Evolutionary conservation across 2,329 filamentous ascomycete species (phyloP).

Genomic region (Botryotinia narcissicola): DNA sequence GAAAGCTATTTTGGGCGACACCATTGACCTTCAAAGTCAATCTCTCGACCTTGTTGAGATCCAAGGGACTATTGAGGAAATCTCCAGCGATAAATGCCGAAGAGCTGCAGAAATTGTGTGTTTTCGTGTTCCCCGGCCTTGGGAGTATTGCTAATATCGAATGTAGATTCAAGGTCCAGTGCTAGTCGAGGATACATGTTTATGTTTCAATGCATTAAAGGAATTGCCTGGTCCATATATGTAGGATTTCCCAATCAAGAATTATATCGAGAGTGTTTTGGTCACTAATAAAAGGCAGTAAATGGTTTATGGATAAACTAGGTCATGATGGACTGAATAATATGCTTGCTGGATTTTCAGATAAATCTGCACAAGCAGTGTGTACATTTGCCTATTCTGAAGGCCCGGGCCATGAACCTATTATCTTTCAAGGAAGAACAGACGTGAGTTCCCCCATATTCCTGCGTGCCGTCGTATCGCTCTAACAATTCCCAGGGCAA

Average conservation of each 20-base stretch:
- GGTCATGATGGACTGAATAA: slow-evolving; percentile 87
- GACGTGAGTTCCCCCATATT: slow-evolving; percentile 52
- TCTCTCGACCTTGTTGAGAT: slow-evolving; percentile 82
- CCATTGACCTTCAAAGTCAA: slow-evolving; percentile 70
- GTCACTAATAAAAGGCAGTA: slow-evolving; percentile 53
- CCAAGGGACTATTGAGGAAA: slow-evolving; percentile 88
- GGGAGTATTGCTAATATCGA: slow-evolving; percentile 20
- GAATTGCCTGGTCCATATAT: slow-evolving; percentile 97
- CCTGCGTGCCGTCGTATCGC: background rate
- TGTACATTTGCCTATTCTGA: slow-evolving; percentile 93
- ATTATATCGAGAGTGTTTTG: background rate
- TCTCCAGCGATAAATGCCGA: slow-evolving; percentile 82
- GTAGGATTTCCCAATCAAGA: slow-evolving; percentile 47
- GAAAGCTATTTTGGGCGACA: slow-evolving; percentile 73
- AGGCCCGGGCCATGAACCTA: slow-evolving; percentile 77
- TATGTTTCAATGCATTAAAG: slow-evolving; percentile 87
- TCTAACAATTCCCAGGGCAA: slow-evolving; percentile 53
- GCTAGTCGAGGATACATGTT: slow-evolving; percentile 90
- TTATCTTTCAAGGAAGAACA: slow-evolving; percentile 90
- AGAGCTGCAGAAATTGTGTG: slow-evolving; percentile 74
- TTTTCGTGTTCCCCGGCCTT: slow-evolving; percentile 18
- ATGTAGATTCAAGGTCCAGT: slow-evolving; percentile 77
- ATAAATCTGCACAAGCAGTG: slow-evolving; percentile 89
- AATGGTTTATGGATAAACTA: slow-evolving; percentile 85
- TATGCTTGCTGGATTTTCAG: slow-evolving; percentile 79